phyloP scores from a whole-genome alignment of 2,329 filamentous ascomycete species.

The Pezicula radicicola region DNA sequence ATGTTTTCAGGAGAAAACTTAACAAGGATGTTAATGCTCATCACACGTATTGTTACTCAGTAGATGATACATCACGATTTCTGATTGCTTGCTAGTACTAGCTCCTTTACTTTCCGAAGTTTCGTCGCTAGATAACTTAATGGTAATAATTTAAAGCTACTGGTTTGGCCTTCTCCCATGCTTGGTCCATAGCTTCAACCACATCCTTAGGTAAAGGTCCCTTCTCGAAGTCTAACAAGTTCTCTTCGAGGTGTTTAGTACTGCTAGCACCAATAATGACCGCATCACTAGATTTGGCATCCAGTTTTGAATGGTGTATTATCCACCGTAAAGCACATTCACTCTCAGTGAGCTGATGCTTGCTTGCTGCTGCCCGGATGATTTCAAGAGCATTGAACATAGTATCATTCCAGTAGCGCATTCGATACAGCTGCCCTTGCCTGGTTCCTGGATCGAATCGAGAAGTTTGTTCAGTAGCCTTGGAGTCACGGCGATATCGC shows the following conservation, averaged over 20 bases:
- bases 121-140: too few relatives aligned
- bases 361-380: slow-evolving; percentile 64
- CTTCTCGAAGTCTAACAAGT: slow-evolving; percentile 58
- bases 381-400: slow-evolving; percentile 62
- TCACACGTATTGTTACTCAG: too few relatives aligned
- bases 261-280: slow-evolving; percentile 59
- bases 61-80: too few relatives aligned
- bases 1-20: too few relatives aligned
- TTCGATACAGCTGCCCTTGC: slow-evolving; percentile 47
- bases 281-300: slow-evolving; percentile 51
- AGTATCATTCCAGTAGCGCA: slow-evolving; percentile 56
- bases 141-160: too few relatives aligned
- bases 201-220: slow-evolving; percentile 76
- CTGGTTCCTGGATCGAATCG: slow-evolving; percentile 38
- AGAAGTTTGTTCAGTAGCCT: slow-evolving; percentile 33
- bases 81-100: too few relatives aligned
- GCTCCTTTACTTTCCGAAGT: too few relatives aligned
- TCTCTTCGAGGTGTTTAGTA: slow-evolving; percentile 53
- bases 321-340: slow-evolving; percentile 76
- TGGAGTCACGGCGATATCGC: slow-evolving; percentile 35
- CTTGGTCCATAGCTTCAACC: slow-evolving; percentile 70
- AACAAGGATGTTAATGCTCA: too few relatives aligned
- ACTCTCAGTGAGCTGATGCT: slow-evolving; percentile 65
- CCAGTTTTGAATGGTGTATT: slow-evolving; percentile 65
- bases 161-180: slow-evolving; percentile 49